Percentiles rank a stretch among this genome's conserved stretches.
phyloP scores from a whole-genome alignment of 1,284 basidiomycete species.

The Boletus semigastroideus region DNA sequence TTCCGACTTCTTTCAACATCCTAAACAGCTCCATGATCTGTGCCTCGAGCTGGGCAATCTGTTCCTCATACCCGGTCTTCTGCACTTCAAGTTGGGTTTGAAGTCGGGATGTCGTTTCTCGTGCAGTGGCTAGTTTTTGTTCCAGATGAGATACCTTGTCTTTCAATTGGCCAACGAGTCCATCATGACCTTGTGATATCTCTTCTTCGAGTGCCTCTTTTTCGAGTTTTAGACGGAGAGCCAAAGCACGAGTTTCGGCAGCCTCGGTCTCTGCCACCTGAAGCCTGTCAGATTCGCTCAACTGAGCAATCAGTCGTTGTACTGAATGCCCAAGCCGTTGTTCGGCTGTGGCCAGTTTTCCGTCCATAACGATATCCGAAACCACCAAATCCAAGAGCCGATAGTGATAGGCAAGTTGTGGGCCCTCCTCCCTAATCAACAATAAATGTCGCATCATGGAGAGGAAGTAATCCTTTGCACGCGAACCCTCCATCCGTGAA shows the following conservation, averaged over 20 bases:
- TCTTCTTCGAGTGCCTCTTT: slow-evolving; percentile 80
- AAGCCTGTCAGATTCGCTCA: slow-evolving; percentile 88
- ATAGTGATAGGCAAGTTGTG: slow-evolving; percentile 83
- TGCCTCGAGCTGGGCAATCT: slow-evolving; percentile 84
- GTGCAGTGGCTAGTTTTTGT: slow-evolving; percentile 75
- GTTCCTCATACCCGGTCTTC: slow-evolving; percentile 82
- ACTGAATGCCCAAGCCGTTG: slow-evolving; percentile 89
- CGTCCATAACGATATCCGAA: slow-evolving; percentile 91
- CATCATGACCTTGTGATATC: slow-evolving; percentile 77
- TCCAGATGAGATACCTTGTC: slow-evolving; percentile 72
- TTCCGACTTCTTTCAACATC: slow-evolving; percentile 84
- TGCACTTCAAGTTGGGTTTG: slow-evolving; percentile 82
- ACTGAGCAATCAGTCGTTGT: slow-evolving; percentile 84
- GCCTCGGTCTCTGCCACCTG: slow-evolving; percentile 82
- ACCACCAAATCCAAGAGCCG: slow-evolving; percentile 94
- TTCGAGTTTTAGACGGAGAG: slow-evolving; percentile 65
- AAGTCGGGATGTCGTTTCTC: slow-evolving; percentile 74
- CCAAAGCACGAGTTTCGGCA: slow-evolving; percentile 62
- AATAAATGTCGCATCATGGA: slow-evolving; percentile 92
- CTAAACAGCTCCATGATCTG: slow-evolving; percentile 94
- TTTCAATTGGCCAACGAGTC: slow-evolving; percentile 83
- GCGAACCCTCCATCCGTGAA: slow-evolving; percentile 71
- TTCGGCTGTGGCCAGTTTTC: slow-evolving; percentile 83
- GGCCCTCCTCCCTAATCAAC: slow-evolving; percentile 87
- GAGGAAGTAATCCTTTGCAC: slow-evolving; percentile 85